Base-by-base conservation (phyloP, 129 eudicot genomes). In the Cynara cardunculus region DNA sequence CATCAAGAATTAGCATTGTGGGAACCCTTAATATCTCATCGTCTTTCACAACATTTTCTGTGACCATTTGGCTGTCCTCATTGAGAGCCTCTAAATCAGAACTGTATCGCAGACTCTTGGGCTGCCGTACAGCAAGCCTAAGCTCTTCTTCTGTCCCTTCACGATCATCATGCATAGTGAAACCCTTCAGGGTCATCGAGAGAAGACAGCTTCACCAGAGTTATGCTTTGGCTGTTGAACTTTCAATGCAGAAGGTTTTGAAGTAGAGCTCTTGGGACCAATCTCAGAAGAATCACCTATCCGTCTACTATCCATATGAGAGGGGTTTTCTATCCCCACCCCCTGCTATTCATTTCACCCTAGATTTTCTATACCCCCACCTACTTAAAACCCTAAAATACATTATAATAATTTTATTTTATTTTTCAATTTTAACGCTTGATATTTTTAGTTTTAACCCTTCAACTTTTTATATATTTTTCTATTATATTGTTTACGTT, bases 121-220 rank as follows among this genome's bases (percentile, higher is more conserved):
- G 94, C 86, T 92, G 90, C 78, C 97, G 80, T 56, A 95, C 86
- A 18, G 99, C 99, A 87, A 92, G 82, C 85, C 94, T 84, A 56
- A 90, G 97, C 84, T 90, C 97, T 85, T 95, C 89, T 80, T 86
- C 90, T 72, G 94, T 95, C 68, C 97, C 96, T 76, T 92, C 99
- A 84, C 99, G 99, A 68, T 95, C 93, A 76, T 95, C 99, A 75
- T 90, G 86, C 25, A 95, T 94, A 73, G 88, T 92, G 64, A 95
- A 92, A 80, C 84, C 92, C 86, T 90, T 89, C 37, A 95, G 86
- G 13, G 97, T 90, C 18, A 92, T 86, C n/a, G 97, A 92, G 16
- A 95, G 90, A 79, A 88, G 87, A 79, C 97, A 31, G 90, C 65
- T 34, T 93, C 98, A 27, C 83, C 85, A 4, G 84, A 84, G 8